phyloP scores from a whole-genome alignment of 371 early-diverging fungal genomes.

The Choanephora cucurbitarum region DNA sequence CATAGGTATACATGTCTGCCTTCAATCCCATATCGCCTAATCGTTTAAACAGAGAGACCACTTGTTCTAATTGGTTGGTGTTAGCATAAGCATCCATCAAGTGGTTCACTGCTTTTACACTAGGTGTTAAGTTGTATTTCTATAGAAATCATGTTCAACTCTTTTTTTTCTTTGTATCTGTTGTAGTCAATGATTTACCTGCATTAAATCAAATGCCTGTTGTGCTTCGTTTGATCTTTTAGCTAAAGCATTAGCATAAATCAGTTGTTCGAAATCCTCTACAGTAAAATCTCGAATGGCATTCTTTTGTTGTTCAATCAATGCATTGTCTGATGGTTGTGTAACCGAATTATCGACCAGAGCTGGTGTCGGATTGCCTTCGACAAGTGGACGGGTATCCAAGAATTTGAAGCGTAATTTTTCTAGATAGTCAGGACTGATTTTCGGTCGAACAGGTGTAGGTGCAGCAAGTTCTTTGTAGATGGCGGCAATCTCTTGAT shows the following conservation, averaged over 20 bases:
- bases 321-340: neutral
- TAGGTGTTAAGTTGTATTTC: slow-evolving; percentile 64
- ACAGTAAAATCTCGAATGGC: slow-evolving; percentile 4
- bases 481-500: slow-evolving; percentile 31
- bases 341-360: neutral
- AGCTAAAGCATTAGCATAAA: slow-evolving; percentile 75
- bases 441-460: slow-evolving; percentile 37
- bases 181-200: neutral
- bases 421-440: slow-evolving; percentile 50
- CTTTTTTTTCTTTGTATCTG: neutral
- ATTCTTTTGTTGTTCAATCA: neutral
- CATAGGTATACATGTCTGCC: slow-evolving; percentile 69
- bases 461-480: slow-evolving; percentile 36
- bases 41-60: slow-evolving; percentile 56
- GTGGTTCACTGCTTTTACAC: slow-evolving; percentile 67
- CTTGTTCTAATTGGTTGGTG: slow-evolving; percentile 61
- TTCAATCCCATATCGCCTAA: slow-evolving; percentile 46
- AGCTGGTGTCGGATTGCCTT: neutral
- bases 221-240: slow-evolving; percentile 71
- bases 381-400: slow-evolving; percentile 34
- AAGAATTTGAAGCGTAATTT: slow-evolving; percentile 44
- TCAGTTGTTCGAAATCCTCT: slow-evolving; percentile 48
- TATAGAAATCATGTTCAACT: slow-evolving; percentile 3
- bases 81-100: slow-evolving; percentile 83
- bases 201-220: slow-evolving; percentile 69